These are phyloP conservation scores for Trematosphaeria pertusa DNA, from an alignment of 2,329 filamentous ascomycete species.

Conservation along the genomic window DNA sequence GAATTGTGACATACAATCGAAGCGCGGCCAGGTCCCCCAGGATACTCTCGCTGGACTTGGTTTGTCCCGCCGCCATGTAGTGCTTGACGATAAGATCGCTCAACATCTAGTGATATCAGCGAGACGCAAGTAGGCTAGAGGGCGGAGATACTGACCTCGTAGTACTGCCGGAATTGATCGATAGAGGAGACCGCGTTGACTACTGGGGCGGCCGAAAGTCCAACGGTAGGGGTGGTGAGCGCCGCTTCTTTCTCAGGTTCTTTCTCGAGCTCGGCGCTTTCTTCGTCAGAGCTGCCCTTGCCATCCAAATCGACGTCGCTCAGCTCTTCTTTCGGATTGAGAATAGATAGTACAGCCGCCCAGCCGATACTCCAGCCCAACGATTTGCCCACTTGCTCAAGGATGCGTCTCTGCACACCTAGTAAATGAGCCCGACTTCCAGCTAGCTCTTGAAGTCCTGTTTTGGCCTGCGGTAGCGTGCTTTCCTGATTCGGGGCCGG, in stretches of 20 bases:
- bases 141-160: slow-evolving; percentile 40
- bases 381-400: slow-evolving; percentile 75
- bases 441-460: slow-evolving; percentile 80
- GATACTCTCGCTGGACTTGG: slow-evolving; percentile 76
- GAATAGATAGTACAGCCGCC: slow-evolving; percentile 53
- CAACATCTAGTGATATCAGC: slow-evolving; percentile 68
- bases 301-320: slow-evolving; percentile 49
- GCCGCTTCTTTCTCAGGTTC: slow-evolving; percentile 15
- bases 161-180: slow-evolving; percentile 49
- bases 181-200: slow-evolving; percentile 43
- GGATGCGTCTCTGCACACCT: slow-evolving; percentile 77
- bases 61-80: slow-evolving; percentile 79
- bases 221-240: slow-evolving; percentile 25
- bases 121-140: background rate
- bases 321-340: slow-evolving; percentile 35
- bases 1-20: slow-evolving; percentile 62
- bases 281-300: slow-evolving; percentile 19
- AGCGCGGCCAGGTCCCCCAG: slow-evolving; percentile 86
- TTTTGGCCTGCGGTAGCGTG: slow-evolving; percentile 41
- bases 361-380: slow-evolving; percentile 80
- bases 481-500: slow-evolving; percentile 29
- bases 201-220: slow-evolving; percentile 40
- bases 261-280: slow-evolving; percentile 14
- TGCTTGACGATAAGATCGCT: slow-evolving; percentile 85
- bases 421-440: slow-evolving; percentile 84